Base-by-base conservation (phyloP, 495 filamentous ascomycete genomes). In the Penicillium daleae region DNA sequence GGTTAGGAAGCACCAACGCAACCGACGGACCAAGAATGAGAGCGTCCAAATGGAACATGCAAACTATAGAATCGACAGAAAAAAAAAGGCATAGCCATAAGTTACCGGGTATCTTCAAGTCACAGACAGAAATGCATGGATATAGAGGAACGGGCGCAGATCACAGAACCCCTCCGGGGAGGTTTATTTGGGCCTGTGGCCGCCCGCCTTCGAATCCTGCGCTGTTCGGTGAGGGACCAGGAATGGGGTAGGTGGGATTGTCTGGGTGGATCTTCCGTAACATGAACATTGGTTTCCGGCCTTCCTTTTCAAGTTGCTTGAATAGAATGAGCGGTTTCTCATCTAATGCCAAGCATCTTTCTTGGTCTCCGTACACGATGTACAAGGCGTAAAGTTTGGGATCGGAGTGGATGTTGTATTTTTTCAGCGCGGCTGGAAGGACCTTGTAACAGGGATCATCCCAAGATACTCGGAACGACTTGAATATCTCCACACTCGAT, bases 241-340 rank as follows among this genome's bases (percentile, higher is more conserved):
- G 59, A 29, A 46, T n/a, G 5, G 48, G 57, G 21, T 54, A 53
- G 6, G 48, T 44, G 27, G 70, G 62, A 51, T 64, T 70, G 53
- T 68, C 69, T 6, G 71, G 64, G 35, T 80, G 75, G 2, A 77
- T 70, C 75, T 91, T 91, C 52, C 95, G 80, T 42, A 99, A 76
- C 95, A 99, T 99, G 71, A 98, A 99, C 95, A 99, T 98, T 33
- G 95, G 95, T 71, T 99, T 99, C 74, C 92, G 88, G 13, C 96
- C 96, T 77, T 99, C 95, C 68, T 90, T 91, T 73, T 97, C 93
- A 48, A 98, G 80, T 68, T 97, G 93, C 79, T 99, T 99, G 81
- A 99, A 99, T 60, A 99, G 79, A 59, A 97, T 92, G 44, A 99
- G 82, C 24, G 95, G 95, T 68, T 93, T 92, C 77, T 99, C 95